phyloP scores from a whole-genome alignment of 495 filamentous ascomycete species.

The Penicillium arizonense region DNA sequence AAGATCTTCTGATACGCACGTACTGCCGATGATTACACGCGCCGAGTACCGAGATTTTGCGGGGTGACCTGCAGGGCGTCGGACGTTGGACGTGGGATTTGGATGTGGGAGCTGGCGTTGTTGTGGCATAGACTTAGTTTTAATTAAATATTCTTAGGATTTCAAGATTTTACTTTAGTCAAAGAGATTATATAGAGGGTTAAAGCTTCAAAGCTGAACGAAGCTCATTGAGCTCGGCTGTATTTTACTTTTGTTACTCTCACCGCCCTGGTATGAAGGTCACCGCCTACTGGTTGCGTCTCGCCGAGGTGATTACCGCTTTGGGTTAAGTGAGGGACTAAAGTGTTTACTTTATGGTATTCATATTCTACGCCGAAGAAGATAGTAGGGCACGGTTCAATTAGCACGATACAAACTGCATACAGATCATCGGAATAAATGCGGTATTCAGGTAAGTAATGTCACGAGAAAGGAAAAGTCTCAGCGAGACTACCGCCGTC shows the following conservation, averaged over 20 bases:
- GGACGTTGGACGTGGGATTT: no score
- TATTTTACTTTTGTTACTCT: conserved; percentile 1
- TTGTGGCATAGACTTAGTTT: no score
- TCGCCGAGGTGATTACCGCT: conserved; percentile 18
- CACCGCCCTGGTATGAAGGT: conserved; percentile 10
- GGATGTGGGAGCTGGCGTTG: no score
- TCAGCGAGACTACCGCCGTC: background rate
- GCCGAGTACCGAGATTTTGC: conserved; percentile 8
- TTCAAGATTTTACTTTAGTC: no score
- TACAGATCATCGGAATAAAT: conserved; percentile 11
- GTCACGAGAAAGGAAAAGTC: conserved; percentile 9
- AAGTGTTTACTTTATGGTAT: background rate
- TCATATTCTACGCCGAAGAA: background rate
- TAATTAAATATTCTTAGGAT: no score
- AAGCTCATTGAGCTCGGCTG: background rate
- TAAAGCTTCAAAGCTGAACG: no score
- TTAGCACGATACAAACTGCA: conserved; percentile 11
- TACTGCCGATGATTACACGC: conserved; percentile 7
- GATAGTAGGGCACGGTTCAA: conserved; percentile 4
- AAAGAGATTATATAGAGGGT: no score
- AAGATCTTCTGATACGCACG: conserved; percentile 3
- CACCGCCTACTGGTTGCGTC: conserved; percentile 1
- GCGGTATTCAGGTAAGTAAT: conserved; percentile 7
- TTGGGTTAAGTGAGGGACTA: conserved; percentile 14
- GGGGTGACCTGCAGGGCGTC: background rate